A percentile compares a stretch with the other conserved stretches of the same genome.
These are phyloP conservation scores for Glycyrrhiza uralensis DNA, from an alignment of 306 rosid species.

Conservation along the genomic window DNA sequence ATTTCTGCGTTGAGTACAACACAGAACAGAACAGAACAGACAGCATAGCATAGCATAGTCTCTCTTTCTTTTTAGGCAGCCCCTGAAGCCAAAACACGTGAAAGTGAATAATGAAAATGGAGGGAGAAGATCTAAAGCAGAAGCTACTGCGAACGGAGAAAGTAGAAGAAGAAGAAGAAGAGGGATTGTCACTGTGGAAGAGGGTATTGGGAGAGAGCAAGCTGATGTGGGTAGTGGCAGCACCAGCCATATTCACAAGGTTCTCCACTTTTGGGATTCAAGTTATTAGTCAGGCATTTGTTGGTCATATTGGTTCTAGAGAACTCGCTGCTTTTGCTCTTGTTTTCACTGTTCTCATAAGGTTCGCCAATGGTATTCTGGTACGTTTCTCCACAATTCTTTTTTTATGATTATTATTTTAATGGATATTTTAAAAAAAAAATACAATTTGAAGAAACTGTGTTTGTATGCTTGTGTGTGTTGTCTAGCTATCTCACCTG, in stretches of 20 bases:
- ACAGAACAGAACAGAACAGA: no score
- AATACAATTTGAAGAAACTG: no score
- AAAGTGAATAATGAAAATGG: conserved; percentile 24
- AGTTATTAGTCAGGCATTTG: conserved; percentile 47
- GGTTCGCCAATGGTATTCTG: conserved; percentile 53
- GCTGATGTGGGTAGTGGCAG: conserved; percentile 51
- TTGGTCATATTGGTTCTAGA: conserved; percentile 48
- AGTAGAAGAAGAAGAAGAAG: conserved; percentile 4
- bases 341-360: conserved; percentile 40
- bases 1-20: no score
- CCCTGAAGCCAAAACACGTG: no score
- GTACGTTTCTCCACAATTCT: conserved; percentile 18
- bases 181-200: not conserved
- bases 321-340: conserved; percentile 58
- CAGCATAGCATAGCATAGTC: not conserved
- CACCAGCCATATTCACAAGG: conserved; percentile 51
- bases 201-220: conserved; percentile 46
- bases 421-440: no score
- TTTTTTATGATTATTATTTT: no score
- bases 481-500: not conserved
- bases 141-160: conserved; percentile 10
- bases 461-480: no score
- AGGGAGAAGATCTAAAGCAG: conserved; percentile 5
- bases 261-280: conserved; percentile 45
- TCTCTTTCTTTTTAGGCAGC: no score